Conservation (phyloP, 202 grass and related monocot genomes). For the Eragrostis tef region DNA sequence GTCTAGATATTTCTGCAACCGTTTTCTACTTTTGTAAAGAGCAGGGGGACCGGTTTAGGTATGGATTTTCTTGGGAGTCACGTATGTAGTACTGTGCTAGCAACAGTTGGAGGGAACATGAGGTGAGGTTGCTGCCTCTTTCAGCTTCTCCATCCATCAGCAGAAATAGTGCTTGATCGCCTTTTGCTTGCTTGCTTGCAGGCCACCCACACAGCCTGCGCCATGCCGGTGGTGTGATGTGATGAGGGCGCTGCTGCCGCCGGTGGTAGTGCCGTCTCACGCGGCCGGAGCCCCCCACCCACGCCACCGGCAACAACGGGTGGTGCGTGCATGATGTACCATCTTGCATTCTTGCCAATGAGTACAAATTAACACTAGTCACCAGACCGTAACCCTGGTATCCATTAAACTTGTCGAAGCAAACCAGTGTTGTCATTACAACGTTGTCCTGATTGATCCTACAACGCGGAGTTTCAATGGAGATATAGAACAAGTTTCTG, state of each 20-base stretch:
- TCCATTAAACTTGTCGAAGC: too few species aligned
- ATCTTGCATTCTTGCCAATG: too few species aligned
- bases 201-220: not conserved
- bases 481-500: too few species aligned
- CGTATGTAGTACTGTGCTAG: not conserved
- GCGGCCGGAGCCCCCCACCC: not conserved
- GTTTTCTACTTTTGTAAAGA: not conserved
- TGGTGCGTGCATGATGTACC: not conserved
- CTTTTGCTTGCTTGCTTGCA: not conserved
- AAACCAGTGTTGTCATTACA: too few species aligned
- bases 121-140: not conserved
- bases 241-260: not conserved
- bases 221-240: slow-evolving; percentile 23
- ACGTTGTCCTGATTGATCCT: too few species aligned
- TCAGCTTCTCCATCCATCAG: not conserved
- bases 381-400: too few species aligned
- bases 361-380: too few species aligned
- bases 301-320: not conserved
- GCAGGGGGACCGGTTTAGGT: slow-evolving; percentile 15
- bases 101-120: not conserved
- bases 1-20: slow-evolving; percentile 10
- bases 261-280: not conserved
- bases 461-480: too few species aligned
- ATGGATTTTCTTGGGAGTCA: slow-evolving; percentile 30
- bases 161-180: too few species aligned